These are phyloP conservation scores for Melastoma candidum DNA, from an alignment of 441 rosid species.

Conservation along the genomic window DNA sequence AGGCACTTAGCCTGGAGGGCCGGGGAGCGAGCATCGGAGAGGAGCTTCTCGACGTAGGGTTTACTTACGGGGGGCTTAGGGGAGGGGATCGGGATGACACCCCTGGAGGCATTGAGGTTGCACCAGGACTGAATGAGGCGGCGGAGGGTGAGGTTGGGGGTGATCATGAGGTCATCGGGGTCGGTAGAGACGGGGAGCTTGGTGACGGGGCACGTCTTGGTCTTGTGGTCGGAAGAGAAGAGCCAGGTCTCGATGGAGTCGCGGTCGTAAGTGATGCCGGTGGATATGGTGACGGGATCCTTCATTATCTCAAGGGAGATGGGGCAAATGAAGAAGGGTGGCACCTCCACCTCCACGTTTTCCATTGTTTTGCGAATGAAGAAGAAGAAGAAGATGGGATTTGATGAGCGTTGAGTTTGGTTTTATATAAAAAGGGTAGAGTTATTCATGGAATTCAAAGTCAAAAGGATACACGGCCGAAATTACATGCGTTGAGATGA, in stretches of 20 bases:
- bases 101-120: slow-evolving; percentile 64
- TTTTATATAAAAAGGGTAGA: too few relatives aligned
- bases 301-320: slow-evolving; percentile 81
- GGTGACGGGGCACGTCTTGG: slow-evolving; percentile 52
- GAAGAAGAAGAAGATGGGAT: too few relatives aligned
- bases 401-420: too few relatives aligned
- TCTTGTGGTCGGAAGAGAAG: slow-evolving; percentile 27
- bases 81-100: slow-evolving; percentile 67
- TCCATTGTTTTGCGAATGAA: too few relatives aligned
- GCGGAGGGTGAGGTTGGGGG: slow-evolving; percentile 76
- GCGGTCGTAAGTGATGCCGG: slow-evolving; percentile 74
- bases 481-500: too few relatives aligned
- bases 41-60: slow-evolving; percentile 45
- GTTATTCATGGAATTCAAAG: too few relatives aligned
- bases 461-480: too few relatives aligned
- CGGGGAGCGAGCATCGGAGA: slow-evolving; percentile 39
- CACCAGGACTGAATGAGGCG: slow-evolving; percentile 86
- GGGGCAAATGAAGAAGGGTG: slow-evolving; percentile 61
- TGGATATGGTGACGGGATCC: slow-evolving; percentile 60
- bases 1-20: slow-evolving; percentile 41
- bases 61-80: slow-evolving; percentile 59
- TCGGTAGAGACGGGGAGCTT: slow-evolving; percentile 39
- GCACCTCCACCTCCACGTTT: slow-evolving; percentile 49
- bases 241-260: slow-evolving; percentile 74
- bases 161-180: slow-evolving; percentile 30